Base-by-base conservation (phyloP, 305 asterid species). In the Fraxinus sp. region DNA sequence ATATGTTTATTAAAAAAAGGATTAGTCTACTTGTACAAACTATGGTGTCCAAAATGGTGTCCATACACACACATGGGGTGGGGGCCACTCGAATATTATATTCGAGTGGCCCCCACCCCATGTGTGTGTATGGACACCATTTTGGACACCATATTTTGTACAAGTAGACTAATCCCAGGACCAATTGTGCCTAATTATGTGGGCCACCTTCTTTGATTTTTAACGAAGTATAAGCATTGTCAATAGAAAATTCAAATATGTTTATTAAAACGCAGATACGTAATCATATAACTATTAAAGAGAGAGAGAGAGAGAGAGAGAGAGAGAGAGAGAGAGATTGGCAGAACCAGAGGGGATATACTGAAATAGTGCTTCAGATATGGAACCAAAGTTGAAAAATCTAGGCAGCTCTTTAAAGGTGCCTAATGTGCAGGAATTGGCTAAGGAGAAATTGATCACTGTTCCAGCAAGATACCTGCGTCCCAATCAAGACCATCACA, bases 391-490 rank as follows among this genome's bases (percentile, higher is more conserved):
- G 18, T 14, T 77, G 24, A 32, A 39, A 22, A 85, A 75, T 5
- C 73, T 89, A 4, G 91, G 91, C 0, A 80, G 87, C 16, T 84
- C 93, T 6, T 70, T 90, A 6, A 72, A 86, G 33, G 93, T 89
- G 13, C 93, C 91, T 10, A 80, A 35, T 73, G 93, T 90, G 5
- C 93, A 92, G 82, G 89, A 87, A 36, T 83, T 90, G 13, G 89
- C 90, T 8, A 89, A 89, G 76, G 79, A 80, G 64, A 70, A 36
- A 35, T 26, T 74, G 16, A 55, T 57, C 39, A 43, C 73, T 0
- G 83, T 90, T 59, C 93, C 92, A 39, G 28, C 87, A 9, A 83
- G 91, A 74, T 90, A 90, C 77, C 26, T 90, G 10, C 91, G 89
- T 4, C 87, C 84, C 7, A 88, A 87, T 35, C 71, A 73, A 4